Evolutionary conservation across 192 early-diverging fungal species (phyloP), one percentile per base, ranked within the genome.

Genomic region (Coemansia sp.): DNA sequence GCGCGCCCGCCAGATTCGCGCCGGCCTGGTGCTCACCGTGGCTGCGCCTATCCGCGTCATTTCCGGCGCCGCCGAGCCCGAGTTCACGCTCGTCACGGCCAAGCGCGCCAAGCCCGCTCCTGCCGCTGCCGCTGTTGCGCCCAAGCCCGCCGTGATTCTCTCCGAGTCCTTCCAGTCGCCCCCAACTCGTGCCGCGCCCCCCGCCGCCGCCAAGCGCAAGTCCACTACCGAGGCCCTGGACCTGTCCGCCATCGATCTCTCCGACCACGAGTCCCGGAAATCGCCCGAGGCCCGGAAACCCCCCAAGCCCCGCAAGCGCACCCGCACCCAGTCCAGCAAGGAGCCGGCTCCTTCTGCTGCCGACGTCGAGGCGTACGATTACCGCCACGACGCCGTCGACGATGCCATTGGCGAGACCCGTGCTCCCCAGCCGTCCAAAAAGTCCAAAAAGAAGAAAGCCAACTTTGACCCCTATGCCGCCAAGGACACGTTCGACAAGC

Each of bases 401-500:
- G 50, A 52, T 5, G 35, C 20, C 4, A 52, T 52, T 14, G 50
- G 50, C 12, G 50, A 52, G 32, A 35, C 28, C 29, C 8, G n/a
- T 14, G 25, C 36, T 21, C 42, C 32, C 9, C 34, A 34, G n/a
- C 23, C 14, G 23, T 14, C 59, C 20, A 49, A 26, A 31, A 44
- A 30, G 9, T 15, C 17, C 25, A 52, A 42, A 14, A 7, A 23
- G 1, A 49, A 25, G 17, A 50, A 31, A 23, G 40, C 36, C 32
- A 22, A 14, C 20, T 78, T 68, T 31, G 57, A 78, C 15, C 75
- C 75, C 0, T 78, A 78, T 20, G 52, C 60, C 19, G 38, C 56
- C 3, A 44, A 21, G n/a, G 50, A 50, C 1, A 63, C 53, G 31
- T 29, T 71, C 15, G 55, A 41, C 9, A 49, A 53, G 22, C n/a